phyloP scores from a whole-genome alignment of 1,139 yeast genomes.

The Petasospora rhodanensis region DNA sequence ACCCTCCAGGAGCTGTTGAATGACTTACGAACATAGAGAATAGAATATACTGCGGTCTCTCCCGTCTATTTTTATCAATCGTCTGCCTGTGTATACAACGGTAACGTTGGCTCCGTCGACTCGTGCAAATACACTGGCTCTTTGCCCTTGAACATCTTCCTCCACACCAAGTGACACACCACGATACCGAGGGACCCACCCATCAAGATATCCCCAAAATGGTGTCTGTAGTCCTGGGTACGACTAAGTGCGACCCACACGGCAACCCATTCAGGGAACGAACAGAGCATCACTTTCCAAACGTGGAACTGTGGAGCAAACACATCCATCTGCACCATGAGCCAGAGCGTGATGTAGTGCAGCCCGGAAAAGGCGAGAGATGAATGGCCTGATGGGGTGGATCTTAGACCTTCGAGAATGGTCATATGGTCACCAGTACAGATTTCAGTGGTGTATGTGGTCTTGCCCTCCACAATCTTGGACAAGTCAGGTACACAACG shows the following conservation, averaged over 20 bases:
- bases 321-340: slow-evolving; percentile 46
- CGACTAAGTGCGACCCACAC: slow-evolving; percentile 54
- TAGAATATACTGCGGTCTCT: background rate
- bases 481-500: slow-evolving; percentile 52
- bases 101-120: slow-evolving; percentile 8
- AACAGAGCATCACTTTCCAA: slow-evolving; percentile 32
- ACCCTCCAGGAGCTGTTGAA: slow-evolving; percentile 10
- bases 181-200: slow-evolving; percentile 52
- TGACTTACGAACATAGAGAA: slow-evolving; percentile 2
- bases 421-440: slow-evolving; percentile 38
- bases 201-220: slow-evolving; percentile 58
- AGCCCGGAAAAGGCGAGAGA: slow-evolving; percentile 65
- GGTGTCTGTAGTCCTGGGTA: slow-evolving; percentile 75
- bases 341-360: slow-evolving; percentile 59
- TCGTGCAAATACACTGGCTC: slow-evolving; percentile 19
- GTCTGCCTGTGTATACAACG: slow-evolving; percentile 13
- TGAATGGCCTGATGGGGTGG: slow-evolving; percentile 82
- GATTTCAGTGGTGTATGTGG: slow-evolving; percentile 47
- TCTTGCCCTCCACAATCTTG: slow-evolving; percentile 33
- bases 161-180: slow-evolving; percentile 46
- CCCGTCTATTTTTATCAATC: slow-evolving; percentile 1
- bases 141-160: slow-evolving; percentile 33
- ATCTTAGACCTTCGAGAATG: slow-evolving; percentile 65
- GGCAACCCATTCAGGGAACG: slow-evolving; percentile 39
- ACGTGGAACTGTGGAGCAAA: slow-evolving; percentile 29